Base-by-base conservation (phyloP, 2,329 filamentous ascomycete genomes). In the Pestalotiopsis sp. region DNA sequence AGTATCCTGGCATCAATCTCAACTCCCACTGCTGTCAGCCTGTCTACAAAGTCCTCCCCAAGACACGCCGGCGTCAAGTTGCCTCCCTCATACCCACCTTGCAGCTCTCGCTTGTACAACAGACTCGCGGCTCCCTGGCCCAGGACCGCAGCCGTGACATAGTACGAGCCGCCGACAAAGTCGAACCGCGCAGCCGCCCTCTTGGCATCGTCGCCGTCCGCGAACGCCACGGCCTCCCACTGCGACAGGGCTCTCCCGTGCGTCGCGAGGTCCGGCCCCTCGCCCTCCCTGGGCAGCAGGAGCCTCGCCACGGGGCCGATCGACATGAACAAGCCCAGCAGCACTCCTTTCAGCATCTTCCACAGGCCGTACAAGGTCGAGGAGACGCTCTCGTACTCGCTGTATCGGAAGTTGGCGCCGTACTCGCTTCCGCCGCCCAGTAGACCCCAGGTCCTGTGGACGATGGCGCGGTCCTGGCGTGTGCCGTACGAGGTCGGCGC, bases 371-470 rank as follows among this genome's bases (percentile, higher is more conserved):
- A 62, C 0, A 64, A 25, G 2, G 59, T 65, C 13, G 72, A 75
- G 3, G 69, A 65, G 11, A 59, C 70, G 36, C 66, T 68, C 11
- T 68, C 65, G 31, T 72, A 74, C 63, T 74, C 73, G 64, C 69
- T 72, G 45, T 70, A 75, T 31, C 66, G 65, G 63, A 75, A 74
- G 17, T 64, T 69, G 39, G 70, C 63, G 1, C 72, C 72, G 59
- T 73, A 75, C 4, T 41, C 64, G 9, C 68, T 58, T 17, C 60
- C 63, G 7, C 70, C 69, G 27, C 38, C 66, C 25, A 73, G 68
- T n/a, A 75, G 65, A 9, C 72, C 72, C 73, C 73, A 74, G 1
- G 73, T 73, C 25, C 70, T 69, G 31, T 73, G 70, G n/a, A 73
- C 69, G 23, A 74, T 58, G 17, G 69, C 68, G 14, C 71, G 70